Percentiles rank a stretch among this genome's conserved stretches.
Evolutionary conservation across 2,329 filamentous ascomycete genomes (phyloP).

Genomic region (Colletotrichum spinosum): DNA sequence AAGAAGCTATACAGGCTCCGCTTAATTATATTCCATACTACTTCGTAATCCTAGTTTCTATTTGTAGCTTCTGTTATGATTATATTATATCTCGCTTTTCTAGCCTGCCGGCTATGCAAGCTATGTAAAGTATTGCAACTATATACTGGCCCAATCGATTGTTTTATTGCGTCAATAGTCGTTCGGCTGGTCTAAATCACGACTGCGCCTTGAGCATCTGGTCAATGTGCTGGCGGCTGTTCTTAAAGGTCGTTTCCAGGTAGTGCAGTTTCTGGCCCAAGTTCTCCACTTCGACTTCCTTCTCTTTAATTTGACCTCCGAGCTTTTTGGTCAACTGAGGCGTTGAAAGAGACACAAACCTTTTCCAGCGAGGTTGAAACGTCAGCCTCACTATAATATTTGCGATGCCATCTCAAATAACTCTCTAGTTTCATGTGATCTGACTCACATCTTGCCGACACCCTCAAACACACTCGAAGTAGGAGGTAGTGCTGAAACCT

Average conservation of each 20-base stretch:
- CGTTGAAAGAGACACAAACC: constrained; percentile 88
- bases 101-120: too few relatives aligned
- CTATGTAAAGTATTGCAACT: too few relatives aligned
- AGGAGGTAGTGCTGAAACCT: constrained; percentile 80
- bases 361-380: constrained; percentile 50
- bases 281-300: constrained; percentile 82
- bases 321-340: constrained; percentile 81
- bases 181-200: constrained; percentile 6
- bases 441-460: constrained; percentile 91
- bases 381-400: constrained; percentile 17
- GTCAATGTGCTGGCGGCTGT: constrained; percentile 90
- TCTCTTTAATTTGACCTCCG: constrained; percentile 76
- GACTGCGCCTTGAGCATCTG: constrained; percentile 72
- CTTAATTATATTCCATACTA: too few relatives aligned
- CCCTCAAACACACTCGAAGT: constrained; percentile 91
- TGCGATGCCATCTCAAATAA: background rate
- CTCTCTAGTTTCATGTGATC: background rate
- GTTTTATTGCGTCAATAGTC: too few relatives aligned
- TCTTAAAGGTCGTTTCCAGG: constrained; percentile 94
- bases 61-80: too few relatives aligned
- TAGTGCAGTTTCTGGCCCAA: constrained; percentile 92
- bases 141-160: too few relatives aligned
- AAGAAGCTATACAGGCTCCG: too few relatives aligned
- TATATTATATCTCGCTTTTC: too few relatives aligned
- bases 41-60: too few relatives aligned